Evolutionary conservation across 192 early-diverging fungal genomes (phyloP), one percentile per base, ranked within the genome.

Genomic region (Coemansia sp.): DNA sequence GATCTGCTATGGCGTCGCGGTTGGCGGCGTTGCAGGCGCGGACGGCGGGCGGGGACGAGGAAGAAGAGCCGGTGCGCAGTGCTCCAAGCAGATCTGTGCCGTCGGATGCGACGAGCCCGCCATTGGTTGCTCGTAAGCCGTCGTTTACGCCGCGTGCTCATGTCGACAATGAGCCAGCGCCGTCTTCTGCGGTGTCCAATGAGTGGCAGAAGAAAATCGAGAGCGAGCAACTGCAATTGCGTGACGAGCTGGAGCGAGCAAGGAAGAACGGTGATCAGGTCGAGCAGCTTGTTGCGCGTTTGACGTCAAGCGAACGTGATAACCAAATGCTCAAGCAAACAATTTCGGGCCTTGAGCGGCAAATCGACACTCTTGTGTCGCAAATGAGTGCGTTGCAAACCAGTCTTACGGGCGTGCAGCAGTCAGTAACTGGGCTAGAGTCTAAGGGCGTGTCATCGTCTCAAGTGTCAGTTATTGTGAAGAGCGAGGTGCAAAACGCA

Each of bases 171-270:
- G 50, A 12, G 25, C 9, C 22, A 14, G 21, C 19, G 21, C 23
- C 7, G 47, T 17, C 47, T 5, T 1, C 47, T 19, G 47, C 47
- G 14, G 62, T 71, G 0, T 64, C 76, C 0, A 23, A 60, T 7
- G 76, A 79, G 57, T 79, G 76, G 76, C 66, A 79, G 49, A 69
- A 50, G 54, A 71, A 73, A 68, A 62, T 73, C 23, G 71, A 79
- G 20, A 64, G 67, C 19, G 76, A 79, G 61, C 76, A 73, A 40
- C 19, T 56, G 22, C 66, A 60, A 12, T 53, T 79, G 60, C 76
- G 76, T 19, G 57, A 49, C 48, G 71, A 70, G 15, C 15, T 67
- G 5, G 66, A 73, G 17, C 59, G 57, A 8, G 64, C 67, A 2
- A 57, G 47, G 38, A 63, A 66, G 44, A 42, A 26, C 21, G 44